phyloP scores from a whole-genome alignment of 441 rosid genomes.

The Isatis lusitanica region DNA sequence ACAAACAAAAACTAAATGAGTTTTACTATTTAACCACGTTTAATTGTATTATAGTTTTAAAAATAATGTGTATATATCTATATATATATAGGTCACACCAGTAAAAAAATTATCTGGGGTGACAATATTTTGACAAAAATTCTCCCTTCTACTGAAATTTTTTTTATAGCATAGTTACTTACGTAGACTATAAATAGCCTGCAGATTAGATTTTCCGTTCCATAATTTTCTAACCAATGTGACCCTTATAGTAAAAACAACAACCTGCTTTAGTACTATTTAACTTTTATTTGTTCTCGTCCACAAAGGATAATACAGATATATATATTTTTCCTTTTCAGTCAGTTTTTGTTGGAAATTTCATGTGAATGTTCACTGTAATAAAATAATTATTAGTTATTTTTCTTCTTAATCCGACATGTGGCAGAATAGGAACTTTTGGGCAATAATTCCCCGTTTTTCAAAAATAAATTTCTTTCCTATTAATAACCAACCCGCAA shows the following conservation, averaged over 20 bases:
- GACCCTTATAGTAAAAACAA: conserved; percentile 27
- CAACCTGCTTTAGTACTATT: conserved; percentile 17
- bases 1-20: background rate
- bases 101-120: background rate
- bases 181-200: conserved; percentile 24
- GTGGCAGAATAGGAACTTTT: conserved; percentile 34
- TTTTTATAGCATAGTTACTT: background rate
- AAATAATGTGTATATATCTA: background rate
- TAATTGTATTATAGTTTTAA: background rate
- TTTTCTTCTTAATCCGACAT: conserved; percentile 17
- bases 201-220: conserved; percentile 23
- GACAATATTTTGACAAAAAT: background rate
- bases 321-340: background rate
- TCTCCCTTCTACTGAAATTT: background rate
- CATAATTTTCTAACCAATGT: conserved; percentile 32
- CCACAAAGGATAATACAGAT: conserved; percentile 9
- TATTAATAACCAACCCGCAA: conserved; percentile 29
- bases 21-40: background rate
- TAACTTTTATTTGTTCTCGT: background rate
- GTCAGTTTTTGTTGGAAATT: background rate
- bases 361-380: conserved; percentile 22
- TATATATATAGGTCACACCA: background rate
- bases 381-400: background rate
- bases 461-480: background rate
- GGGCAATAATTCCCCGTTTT: conserved; percentile 24